These are phyloP conservation scores for Penicillium longicatenatum DNA, from an alignment of 495 filamentous ascomycete species.

Conservation along the genomic window DNA sequence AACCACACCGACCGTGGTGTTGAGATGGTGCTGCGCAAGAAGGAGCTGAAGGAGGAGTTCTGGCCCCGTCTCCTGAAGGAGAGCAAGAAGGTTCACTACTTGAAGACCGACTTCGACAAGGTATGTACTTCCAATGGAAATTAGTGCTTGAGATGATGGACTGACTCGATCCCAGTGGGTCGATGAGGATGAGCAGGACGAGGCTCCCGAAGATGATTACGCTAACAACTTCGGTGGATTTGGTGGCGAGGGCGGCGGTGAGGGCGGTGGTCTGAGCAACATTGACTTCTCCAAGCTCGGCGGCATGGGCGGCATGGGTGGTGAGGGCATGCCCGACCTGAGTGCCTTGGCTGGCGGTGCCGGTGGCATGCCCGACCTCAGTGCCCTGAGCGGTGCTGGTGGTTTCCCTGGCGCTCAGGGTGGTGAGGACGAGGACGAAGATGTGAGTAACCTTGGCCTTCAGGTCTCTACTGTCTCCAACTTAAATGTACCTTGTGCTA, in stretches of 20 bases:
- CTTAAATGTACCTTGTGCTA: not conserved
- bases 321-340: slow-evolving; percentile 43
- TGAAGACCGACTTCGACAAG: slow-evolving; percentile 99
- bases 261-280: slow-evolving; percentile 64
- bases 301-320: slow-evolving; percentile 49
- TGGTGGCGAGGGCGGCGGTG: slow-evolving; percentile 48
- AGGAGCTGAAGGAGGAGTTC: slow-evolving; percentile 86
- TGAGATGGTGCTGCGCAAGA: slow-evolving; percentile 92
- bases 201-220: slow-evolving; percentile 76
- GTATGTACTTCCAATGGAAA: slow-evolving; percentile 42
- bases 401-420: slow-evolving; percentile 49
- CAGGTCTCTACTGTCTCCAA: slow-evolving; percentile 43
- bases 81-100: slow-evolving; percentile 84
- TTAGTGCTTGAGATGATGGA: not conserved
- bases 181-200: slow-evolving; percentile 98
- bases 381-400: slow-evolving; percentile 38
- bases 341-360: slow-evolving; percentile 48
- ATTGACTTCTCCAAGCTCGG: slow-evolving; percentile 93
- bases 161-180: slow-evolving; percentile 71
- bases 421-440: slow-evolving; percentile 63
- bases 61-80: slow-evolving; percentile 96
- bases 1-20: slow-evolving; percentile 83
- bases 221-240: slow-evolving; percentile 69
- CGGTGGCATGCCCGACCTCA: slow-evolving; percentile 35
- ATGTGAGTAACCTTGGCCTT: slow-evolving; percentile 41